Base-by-base conservation (phyloP, 1,139 yeast genomes). In the Yamadazyma atlantica region DNA sequence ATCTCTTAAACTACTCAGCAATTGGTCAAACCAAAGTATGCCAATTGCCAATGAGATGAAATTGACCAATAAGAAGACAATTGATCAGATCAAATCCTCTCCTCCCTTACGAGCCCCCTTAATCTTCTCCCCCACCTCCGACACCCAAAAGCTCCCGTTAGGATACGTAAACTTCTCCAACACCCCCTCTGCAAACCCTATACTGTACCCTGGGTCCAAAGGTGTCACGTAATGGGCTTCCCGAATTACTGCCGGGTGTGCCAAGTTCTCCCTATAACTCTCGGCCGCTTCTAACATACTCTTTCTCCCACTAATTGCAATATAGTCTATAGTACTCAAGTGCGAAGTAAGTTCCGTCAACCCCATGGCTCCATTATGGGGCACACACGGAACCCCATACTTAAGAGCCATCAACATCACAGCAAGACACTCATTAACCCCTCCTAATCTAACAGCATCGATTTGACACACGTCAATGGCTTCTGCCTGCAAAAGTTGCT, bases 341-440 rank as follows among this genome's bases (percentile, higher is more conserved):
- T 64, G 70, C 36, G 60, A 65, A 11, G 70, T 64, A 43, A 64
- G 58, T 45, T 64, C 69, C 3, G 69, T 68, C 22, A 64, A 54
- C 3, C 70, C 70, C 42, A 65, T 65, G 10, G 69, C 70, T 22
- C 70, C 70, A 39, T 66, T 62, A 40, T 64, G 70, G 15, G 70
- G 69, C 8, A 64, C 66, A 35, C 65, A 61, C 18, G 68, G 69
- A 17, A 64, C 54, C 18, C 48, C 48, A 45, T 53, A 64, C 45
- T 64, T 64, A 48, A 60, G 57, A 22, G 70, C 69, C 55, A 64
- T 49, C 30, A 64, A 46, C 44, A 64, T 51, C 14, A 64, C 69
- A 0, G 69, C 63, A 35, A 65, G 47, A 18, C 64, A 63, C 40
- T 64, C 70, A 40, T 64, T 65, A 29, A 64, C 65, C 22, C 69